Percentiles rank a stretch among this genome's conserved stretches.
phyloP scores from a whole-genome alignment of 2,329 filamentous ascomycete species.

The Sporothrix globosa region DNA sequence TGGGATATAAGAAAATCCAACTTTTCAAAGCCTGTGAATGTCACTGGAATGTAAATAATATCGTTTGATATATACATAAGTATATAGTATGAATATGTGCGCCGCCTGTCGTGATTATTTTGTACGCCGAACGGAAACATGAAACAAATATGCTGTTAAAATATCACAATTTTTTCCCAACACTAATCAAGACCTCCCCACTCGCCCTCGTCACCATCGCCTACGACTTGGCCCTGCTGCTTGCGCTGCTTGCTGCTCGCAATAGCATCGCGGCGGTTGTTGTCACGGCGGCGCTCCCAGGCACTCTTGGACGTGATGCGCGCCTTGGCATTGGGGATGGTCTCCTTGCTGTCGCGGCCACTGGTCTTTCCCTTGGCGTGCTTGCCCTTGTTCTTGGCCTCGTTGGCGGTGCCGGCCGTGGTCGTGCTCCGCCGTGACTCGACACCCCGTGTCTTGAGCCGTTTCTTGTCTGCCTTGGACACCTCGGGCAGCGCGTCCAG shows the following conservation, averaged over 20 bases:
- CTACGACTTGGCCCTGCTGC: conserved; percentile 40
- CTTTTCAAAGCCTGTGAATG: too few species aligned
- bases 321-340: conserved; percentile 48
- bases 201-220: conserved; percentile 35
- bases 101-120: background rate
- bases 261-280: conserved; percentile 67
- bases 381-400: background rate
- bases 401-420: background rate
- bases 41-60: background rate
- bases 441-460: conserved; percentile 79
- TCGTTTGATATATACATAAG: background rate
- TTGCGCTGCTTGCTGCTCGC: conserved; percentile 63
- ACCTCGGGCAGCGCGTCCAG: conserved; percentile 83
- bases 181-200: conserved; percentile 41
- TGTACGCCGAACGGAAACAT: conserved; percentile 10
- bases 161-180: too few species aligned
- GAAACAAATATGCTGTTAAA: background rate
- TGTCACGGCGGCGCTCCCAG: conserved; percentile 69
- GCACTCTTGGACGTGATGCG: conserved; percentile 84
- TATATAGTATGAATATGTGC: background rate
- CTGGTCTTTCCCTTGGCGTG: too few species aligned
- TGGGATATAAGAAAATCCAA: too few species aligned
- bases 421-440: conserved; percentile 62
- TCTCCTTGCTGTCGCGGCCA: conserved; percentile 39
- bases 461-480: conserved; percentile 80